Conservation (phyloP, 2,329 filamentous ascomycete genomes). For the Graphilbum ipis-grandicollis region DNA sequence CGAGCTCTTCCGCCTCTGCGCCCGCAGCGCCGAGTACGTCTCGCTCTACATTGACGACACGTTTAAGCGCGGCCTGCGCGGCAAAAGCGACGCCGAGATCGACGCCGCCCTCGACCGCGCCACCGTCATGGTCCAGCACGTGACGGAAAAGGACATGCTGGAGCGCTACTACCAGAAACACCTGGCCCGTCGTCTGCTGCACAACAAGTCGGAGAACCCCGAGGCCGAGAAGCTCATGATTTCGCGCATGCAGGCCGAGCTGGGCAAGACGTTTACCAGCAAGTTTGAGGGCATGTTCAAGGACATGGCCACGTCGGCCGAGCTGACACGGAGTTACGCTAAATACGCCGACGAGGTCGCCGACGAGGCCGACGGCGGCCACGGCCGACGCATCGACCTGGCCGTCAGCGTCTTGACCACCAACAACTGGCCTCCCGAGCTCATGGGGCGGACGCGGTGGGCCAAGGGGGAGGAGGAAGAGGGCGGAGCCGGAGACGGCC, state of each 20-base stretch:
- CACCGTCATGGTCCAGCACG: constrained; percentile 70
- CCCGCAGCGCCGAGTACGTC: constrained; percentile 73
- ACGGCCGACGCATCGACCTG: constrained; percentile 55
- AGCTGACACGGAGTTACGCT: constrained; percentile 63
- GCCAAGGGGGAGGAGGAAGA: constrained; percentile 23
- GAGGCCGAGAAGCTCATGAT: constrained; percentile 95
- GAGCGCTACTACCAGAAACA: constrained; percentile 98
- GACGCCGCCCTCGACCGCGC: constrained; percentile 77
- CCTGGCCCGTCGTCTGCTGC: constrained; percentile 69
- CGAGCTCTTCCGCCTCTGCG: constrained; percentile 86
- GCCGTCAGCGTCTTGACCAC: constrained; percentile 74
- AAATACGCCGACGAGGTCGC: constrained; percentile 38
- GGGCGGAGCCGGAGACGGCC: constrained; percentile 1
- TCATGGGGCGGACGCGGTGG: constrained; percentile 49
- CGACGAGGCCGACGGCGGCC: constrained; percentile 22
- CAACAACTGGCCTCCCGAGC: constrained; percentile 88
- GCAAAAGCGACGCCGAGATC: constrained; percentile 78
- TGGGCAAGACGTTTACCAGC: constrained; percentile 82
- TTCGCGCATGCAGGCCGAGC: constrained; percentile 87
- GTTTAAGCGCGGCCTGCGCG: constrained; percentile 82
- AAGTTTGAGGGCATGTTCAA: constrained; percentile 97
- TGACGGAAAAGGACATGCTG: constrained; percentile 85
- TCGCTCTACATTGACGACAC: constrained; percentile 96
- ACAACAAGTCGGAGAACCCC: constrained; percentile 76
- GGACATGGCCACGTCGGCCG: constrained; percentile 77